Conservation (phyloP, 2,329 filamentous ascomycete genomes). For the Xylaria sp. region DNA sequence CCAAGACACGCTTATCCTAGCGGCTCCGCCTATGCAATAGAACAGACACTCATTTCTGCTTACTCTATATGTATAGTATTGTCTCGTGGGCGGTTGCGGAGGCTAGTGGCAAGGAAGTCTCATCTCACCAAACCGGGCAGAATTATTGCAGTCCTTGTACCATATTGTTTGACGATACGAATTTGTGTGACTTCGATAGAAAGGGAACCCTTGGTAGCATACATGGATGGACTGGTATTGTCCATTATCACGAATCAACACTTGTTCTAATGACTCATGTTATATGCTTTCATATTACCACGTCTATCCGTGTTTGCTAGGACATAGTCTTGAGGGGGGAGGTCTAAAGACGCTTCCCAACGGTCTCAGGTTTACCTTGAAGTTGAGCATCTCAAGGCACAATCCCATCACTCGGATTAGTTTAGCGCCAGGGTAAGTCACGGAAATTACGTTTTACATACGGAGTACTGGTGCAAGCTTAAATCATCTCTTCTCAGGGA, state of each 20-base stretch:
- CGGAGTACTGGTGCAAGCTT: no score
- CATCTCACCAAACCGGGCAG: conserved; percentile 26
- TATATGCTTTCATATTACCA: neutral
- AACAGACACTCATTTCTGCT: neutral
- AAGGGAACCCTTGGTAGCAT: conserved; percentile 30
- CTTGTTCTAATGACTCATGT: conserved; percentile 13
- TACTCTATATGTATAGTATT: conserved; percentile 15
- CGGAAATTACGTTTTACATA: no score
- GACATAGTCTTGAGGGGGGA: neutral
- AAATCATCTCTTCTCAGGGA: no score
- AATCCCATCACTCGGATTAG: neutral
- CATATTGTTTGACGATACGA: conserved; percentile 30
- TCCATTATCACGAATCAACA: conserved; percentile 32
- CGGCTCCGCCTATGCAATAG: neutral
- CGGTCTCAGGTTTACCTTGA: no score
- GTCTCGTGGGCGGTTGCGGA: conserved; percentile 8
- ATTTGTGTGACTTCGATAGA: conserved; percentile 24
- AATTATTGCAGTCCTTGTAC: conserved; percentile 29
- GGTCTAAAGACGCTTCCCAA: neutral
- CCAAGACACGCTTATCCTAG: neutral
- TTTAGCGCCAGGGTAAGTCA: no score
- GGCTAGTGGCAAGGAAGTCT: conserved; percentile 25
- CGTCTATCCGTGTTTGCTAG: neutral
- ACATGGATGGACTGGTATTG: conserved; percentile 33
- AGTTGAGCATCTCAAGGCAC: neutral